Evolutionary conservation across 2,329 filamentous ascomycete genomes (phyloP).

Genomic region (Aspergillus proliferans): DNA sequence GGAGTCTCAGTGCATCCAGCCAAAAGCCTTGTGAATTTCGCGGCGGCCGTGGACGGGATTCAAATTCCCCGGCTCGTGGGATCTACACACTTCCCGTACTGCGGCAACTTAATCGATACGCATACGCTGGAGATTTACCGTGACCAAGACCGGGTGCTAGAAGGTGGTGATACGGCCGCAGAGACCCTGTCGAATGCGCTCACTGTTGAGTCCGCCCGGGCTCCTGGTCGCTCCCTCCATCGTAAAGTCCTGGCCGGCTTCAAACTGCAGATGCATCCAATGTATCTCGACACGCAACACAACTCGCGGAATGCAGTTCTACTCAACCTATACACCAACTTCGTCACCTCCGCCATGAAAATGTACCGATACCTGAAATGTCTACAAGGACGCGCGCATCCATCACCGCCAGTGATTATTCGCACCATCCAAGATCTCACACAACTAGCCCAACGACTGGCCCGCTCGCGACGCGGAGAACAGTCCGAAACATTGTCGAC

Average conservation of each 20-base stretch:
- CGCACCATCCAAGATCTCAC: conserved; percentile 61
- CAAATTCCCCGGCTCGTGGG: conserved; percentile 47
- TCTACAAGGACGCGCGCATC: conserved; percentile 50
- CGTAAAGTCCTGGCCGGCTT: conserved; percentile 70
- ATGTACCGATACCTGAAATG: conserved; percentile 56
- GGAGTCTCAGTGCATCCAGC: conserved; percentile 68
- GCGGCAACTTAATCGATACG: conserved; percentile 71
- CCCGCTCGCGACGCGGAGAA: conserved; percentile 2
- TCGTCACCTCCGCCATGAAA: conserved; percentile 72
- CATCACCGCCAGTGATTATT: conserved; percentile 55
- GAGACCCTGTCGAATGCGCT: conserved; percentile 61
- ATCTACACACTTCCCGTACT: conserved; percentile 68
- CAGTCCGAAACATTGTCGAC: conserved; percentile 46
- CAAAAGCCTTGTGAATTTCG: conserved; percentile 85
- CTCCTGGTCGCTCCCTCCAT: conserved; percentile 71
- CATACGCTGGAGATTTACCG: conserved; percentile 68
- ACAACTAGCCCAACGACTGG: conserved; percentile 49
- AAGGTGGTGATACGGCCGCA: conserved; percentile 47
- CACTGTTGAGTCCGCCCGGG: conserved; percentile 68
- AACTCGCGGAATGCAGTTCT: conserved; percentile 66
- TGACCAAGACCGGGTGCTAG: conserved; percentile 49
- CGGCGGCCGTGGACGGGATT: conserved; percentile 51
- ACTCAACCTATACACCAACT: conserved; percentile 67
- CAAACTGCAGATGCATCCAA: conserved; percentile 70
- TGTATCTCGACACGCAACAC: conserved; percentile 54